Evolutionary conservation across 2,329 filamentous ascomycete genomes (phyloP), one percentile per base, ranked within the genome.

Genomic region (Fusarium mangiferae): DNA sequence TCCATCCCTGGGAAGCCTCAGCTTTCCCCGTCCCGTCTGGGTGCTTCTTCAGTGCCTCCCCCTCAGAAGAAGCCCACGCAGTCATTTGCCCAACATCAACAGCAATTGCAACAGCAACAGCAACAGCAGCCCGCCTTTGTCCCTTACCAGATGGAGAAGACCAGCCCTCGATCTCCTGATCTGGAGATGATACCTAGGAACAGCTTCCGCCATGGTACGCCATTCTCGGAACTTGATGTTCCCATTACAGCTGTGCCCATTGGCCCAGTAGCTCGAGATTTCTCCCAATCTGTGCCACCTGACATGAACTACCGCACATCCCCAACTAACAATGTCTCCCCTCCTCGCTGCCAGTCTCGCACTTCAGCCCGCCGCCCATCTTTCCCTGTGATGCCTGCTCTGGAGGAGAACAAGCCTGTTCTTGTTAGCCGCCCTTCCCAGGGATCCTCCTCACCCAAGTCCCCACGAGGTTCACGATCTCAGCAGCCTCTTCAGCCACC

Each of bases 261-360:
- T 22, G 93, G 92, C 1, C 93, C 93, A 12, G 87, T 97, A 38
- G 88, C 92, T 49, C 92, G 96, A 57, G 92, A 96, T 78, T 86
- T 88, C 52, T 97, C 94, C 33, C 94, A 98, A 82, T 98, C 95
- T 10, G 96, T 98, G 1, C 96, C 96, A 48, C 96, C 96, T 12
- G 92, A 97, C 83, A 98, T 98, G 95, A 92, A 90, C 80, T 98
- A 93, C 85, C 90, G 91, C 38, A 81, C 85, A 46, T 78, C 81
- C 68, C 80, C 80, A 66, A 79, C 66, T 78, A 81, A 70, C 77
- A 72, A 80, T 74, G 75, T 76, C 65, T 80, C 82, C 33, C 81
- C 82, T 39, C 82, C 81, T 39, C 86, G 87, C 33, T 87, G 86
- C 46, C 84, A 87, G 74, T 90, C 88, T 52, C 88, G 89, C 59